Evolutionary conservation across 2,329 filamentous ascomycete genomes (phyloP).

Genomic region (Ceratocystis variospora): DNA sequence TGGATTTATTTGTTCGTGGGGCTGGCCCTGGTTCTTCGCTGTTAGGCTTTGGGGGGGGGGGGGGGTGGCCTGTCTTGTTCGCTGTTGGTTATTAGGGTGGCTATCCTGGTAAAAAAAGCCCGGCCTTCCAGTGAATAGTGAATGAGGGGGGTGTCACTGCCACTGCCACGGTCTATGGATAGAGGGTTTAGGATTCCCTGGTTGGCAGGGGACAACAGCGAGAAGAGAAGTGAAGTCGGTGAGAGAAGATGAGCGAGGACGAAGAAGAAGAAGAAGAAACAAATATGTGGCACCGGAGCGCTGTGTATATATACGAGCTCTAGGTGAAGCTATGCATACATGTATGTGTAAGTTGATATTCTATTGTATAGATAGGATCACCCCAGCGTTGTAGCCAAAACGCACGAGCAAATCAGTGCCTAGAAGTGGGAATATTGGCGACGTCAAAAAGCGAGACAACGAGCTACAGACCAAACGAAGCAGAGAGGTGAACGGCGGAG

Average conservation of each 20-base stretch:
- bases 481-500: neutral
- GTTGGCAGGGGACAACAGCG: neutral
- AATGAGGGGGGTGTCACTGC: neutral
- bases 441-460: neutral
- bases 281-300: neutral
- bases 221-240: neutral
- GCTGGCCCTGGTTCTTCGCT: neutral
- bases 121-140: neutral
- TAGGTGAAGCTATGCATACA: neutral
- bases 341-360: neutral
- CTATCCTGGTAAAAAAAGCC: neutral
- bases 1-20: neutral
- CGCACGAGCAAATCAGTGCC: neutral
- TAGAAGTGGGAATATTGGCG: neutral
- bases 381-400: neutral
- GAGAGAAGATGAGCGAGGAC: neutral
- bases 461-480: neutral
- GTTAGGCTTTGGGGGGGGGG: neutral
- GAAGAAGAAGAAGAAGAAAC: neutral
- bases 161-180: neutral
- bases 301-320: neutral
- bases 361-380: neutral
- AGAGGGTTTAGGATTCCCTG: neutral
- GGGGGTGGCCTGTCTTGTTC: too few relatives aligned
- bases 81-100: neutral